phyloP scores from a whole-genome alignment of 257 asterid genomes.

The Scutellaria minor region DNA sequence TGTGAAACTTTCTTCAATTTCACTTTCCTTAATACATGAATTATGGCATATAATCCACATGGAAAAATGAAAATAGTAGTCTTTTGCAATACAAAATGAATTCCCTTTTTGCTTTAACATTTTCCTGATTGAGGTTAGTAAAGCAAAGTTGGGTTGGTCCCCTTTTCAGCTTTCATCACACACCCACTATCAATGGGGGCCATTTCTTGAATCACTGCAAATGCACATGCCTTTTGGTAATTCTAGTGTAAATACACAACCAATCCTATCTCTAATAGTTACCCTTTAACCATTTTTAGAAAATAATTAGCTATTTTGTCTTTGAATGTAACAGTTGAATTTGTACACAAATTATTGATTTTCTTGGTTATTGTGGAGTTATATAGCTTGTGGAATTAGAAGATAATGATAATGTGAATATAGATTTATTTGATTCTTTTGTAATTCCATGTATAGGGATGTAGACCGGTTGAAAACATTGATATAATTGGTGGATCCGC shows the following conservation, averaged over 20 bases:
- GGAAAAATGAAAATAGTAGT: too few relatives aligned
- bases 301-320: not conserved
- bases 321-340: not conserved
- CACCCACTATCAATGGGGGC: slow-evolving; percentile 12
- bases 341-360: too few relatives aligned
- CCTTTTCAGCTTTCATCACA: slow-evolving; percentile 37
- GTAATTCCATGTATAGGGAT: slow-evolving; percentile 42
- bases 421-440: not conserved
- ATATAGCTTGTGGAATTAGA: too few relatives aligned
- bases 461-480: slow-evolving; percentile 62
- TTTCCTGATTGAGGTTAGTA: slow-evolving; percentile 22
- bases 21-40: too few relatives aligned
- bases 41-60: too few relatives aligned
- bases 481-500: slow-evolving; percentile 57
- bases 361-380: too few relatives aligned
- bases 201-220: slow-evolving; percentile 27
- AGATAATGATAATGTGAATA: too few relatives aligned
- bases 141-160: slow-evolving; percentile 33
- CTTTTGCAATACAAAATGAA: too few relatives aligned
- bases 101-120: slow-evolving; percentile 15
- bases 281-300: not conserved
- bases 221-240: slow-evolving; percentile 28
- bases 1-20: slow-evolving; percentile 23
- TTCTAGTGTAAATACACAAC: slow-evolving; percentile 13
- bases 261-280: slow-evolving; percentile 7